These are phyloP conservation scores for Quercus tomentella DNA, from an alignment of 331 rosid species.

Conservation along the genomic window DNA sequence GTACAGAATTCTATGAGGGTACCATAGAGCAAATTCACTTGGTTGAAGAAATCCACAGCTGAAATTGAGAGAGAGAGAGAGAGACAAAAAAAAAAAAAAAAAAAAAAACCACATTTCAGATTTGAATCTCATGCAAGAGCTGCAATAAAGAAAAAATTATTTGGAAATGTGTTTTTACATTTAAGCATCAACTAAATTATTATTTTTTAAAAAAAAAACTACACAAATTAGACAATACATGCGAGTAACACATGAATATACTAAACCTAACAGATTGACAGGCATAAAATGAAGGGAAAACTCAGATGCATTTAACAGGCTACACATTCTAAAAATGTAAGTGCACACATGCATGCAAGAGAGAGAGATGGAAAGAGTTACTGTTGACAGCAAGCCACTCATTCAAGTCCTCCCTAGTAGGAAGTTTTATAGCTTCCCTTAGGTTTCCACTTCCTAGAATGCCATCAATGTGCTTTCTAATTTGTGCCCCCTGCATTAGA, in stretches of 20 bases:
- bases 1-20: slow-evolving; percentile 99
- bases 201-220: too few relatives aligned
- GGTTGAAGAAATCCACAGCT: slow-evolving; percentile 99
- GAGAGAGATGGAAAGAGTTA: slow-evolving; percentile 28
- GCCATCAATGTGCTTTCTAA: too few relatives aligned
- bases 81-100: slow-evolving; percentile 4
- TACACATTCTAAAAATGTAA: background rate
- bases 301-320: background rate
- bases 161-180: background rate
- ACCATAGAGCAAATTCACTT: slow-evolving; percentile 96
- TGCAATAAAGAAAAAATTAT: slow-evolving; percentile 2
- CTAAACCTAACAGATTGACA: background rate
- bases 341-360: background rate
- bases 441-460: too few relatives aligned
- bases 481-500: too few relatives aligned
- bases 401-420: too few relatives aligned
- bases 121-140: background rate
- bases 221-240: background rate
- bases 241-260: background rate
- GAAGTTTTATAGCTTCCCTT: too few relatives aligned
- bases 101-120: slow-evolving; percentile 21
- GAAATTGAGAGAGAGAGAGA: too few relatives aligned
- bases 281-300: background rate
- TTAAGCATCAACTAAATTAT: background rate
- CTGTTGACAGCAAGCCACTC: too few relatives aligned